These are phyloP conservation scores for Coemansia sp. DNA, from an alignment of 192 early-diverging fungal genomes.

Conservation along the genomic window DNA sequence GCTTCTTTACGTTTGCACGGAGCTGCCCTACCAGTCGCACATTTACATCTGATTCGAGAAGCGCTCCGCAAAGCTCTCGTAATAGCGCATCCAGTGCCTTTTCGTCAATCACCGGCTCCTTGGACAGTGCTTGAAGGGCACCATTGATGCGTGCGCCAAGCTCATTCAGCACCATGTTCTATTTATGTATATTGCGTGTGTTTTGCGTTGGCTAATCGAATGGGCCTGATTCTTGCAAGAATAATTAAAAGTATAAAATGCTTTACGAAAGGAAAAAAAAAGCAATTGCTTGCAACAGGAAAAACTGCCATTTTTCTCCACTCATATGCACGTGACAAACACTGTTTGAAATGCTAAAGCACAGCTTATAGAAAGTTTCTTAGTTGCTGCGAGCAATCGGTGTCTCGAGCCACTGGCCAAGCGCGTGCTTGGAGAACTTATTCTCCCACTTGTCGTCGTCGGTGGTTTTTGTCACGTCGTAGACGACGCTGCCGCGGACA, in stretches of 20 bases:
- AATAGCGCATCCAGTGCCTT: conserved; percentile 80
- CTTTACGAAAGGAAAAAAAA: background rate
- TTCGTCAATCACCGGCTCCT: conserved; percentile 86
- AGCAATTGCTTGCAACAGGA: background rate
- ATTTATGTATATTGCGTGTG: background rate
- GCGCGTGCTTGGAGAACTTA: conserved; percentile 31
- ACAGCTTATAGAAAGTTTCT: background rate
- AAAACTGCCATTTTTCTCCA: background rate
- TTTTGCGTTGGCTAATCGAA: background rate
- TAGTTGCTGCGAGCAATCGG: conserved; percentile 20
- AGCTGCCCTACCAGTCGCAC: conserved; percentile 79
- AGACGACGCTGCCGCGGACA: conserved; percentile 66
- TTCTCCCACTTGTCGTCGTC: conserved; percentile 23
- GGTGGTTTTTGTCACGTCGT: conserved; percentile 24
- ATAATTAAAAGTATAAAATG: conserved; percentile 7
- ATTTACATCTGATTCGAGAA: conserved; percentile 92
- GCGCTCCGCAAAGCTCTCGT: conserved; percentile 82
- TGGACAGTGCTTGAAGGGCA: conserved; percentile 77
- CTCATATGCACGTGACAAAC: background rate
- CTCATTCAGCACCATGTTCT: conserved; percentile 85
- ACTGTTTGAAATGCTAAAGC: background rate
- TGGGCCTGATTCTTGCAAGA: background rate
- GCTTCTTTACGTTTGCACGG: conserved; percentile 81
- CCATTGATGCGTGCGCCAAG: conserved; percentile 85
- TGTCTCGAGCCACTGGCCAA: conserved; percentile 49